Evolutionary conservation across 2,329 filamentous ascomycete species (phyloP), one percentile per base, ranked within the genome.

Genomic region (Colletotrichum spaethianum): DNA sequence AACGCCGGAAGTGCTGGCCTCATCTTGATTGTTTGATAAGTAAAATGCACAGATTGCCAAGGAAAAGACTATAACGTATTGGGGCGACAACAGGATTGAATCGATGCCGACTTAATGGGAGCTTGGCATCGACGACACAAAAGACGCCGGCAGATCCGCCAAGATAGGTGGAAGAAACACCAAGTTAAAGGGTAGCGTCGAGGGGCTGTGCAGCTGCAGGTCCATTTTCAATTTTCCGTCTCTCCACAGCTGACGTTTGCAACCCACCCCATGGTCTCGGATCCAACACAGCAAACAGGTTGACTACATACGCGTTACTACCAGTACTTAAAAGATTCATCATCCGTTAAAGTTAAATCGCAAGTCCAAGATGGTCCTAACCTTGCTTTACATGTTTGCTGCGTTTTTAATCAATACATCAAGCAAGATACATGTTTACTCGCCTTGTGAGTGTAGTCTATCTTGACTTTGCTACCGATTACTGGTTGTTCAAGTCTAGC

Each of bases 241-340:
- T 72, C 69, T 72, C 69, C 69, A 72, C 69, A 61, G 52, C 64
- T 72, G 69, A 72, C 69, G 69, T 72, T 46, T 62, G 64, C 28
- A 62, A 72, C 69, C 69, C 69, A 72, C 56, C 26, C 42, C 33
- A 38, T 36, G 53, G 26, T 52, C 42, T 31, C 48, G 23, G 50
- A 18, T 38, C 38, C 23, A 56, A 50, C 42, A 26, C 36, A 14
- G 42, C 23, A 44, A 52, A 57, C 23, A 20, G 28, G 28, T n/a
- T 38, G 31, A 20, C 28, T 20, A 28, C 28, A 26, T 18, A 20
- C 48, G 57, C n/a, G 18, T 12, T 66, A 14, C 31, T 52, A 11
- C 33, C 12, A 14, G n/a, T n/a, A 23, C 23, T 16, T 28, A 26
- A 16, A 38, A 11, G 6, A n/a, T 23, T n/a, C 53, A 18, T 38